Evolutionary conservation across 2,329 filamentous ascomycete genomes (phyloP).

Genomic region (Bretziella fagacearum): DNA sequence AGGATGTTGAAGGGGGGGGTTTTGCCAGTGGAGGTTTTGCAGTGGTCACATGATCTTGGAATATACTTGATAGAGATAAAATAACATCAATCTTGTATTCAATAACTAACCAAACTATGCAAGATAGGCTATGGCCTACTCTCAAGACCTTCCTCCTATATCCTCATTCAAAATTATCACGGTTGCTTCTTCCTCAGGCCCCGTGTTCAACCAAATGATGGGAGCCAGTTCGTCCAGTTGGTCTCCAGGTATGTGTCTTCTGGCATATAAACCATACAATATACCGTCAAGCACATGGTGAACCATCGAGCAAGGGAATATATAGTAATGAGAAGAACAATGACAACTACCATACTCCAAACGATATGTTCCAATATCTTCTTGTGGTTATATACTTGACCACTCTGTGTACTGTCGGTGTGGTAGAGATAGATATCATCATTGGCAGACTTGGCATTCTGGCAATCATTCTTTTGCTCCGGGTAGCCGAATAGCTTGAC

Average conservation of each 20-base stretch:
- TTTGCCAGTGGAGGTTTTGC: too few species aligned
- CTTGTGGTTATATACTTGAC: neutral
- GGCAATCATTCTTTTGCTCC: neutral
- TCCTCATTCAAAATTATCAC: too few species aligned
- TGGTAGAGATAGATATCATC: neutral
- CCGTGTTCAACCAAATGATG: neutral
- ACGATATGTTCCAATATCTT: neutral
- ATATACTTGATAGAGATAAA: too few species aligned
- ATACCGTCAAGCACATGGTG: neutral
- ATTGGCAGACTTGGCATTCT: neutral
- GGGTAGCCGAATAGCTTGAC: neutral
- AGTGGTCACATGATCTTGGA: too few species aligned
- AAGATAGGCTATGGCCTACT: too few species aligned
- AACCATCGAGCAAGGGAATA: neutral
- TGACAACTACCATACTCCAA: neutral
- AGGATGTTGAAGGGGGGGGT: neutral
- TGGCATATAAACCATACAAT: neutral
- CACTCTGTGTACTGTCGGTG: neutral
- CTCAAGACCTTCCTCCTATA: too few species aligned
- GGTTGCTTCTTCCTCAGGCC: too few species aligned
- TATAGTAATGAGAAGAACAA: neutral
- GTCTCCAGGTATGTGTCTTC: neutral
- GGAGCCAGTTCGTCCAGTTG: neutral
- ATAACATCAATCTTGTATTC: too few species aligned
- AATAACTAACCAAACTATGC: too few species aligned